A percentile compares a stretch with the other conserved stretches of the same genome.
phyloP scores from a whole-genome alignment of 2,329 filamentous ascomycete genomes.

The Lecanicillium sp. region DNA sequence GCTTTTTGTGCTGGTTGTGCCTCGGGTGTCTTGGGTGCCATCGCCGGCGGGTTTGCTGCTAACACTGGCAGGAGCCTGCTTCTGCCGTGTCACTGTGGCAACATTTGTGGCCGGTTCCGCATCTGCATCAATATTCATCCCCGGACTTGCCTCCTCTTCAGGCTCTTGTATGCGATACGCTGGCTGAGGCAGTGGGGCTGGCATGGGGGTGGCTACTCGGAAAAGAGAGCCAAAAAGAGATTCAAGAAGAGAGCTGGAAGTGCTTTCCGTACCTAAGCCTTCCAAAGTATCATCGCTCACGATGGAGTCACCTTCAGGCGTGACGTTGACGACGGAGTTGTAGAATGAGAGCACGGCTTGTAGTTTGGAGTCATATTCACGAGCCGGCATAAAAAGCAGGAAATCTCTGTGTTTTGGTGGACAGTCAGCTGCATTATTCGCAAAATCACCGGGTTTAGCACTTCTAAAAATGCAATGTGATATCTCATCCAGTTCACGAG shows the following conservation, averaged over 20 bases:
- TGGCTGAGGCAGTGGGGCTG: conserved; percentile 18
- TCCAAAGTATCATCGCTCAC: conserved; percentile 86
- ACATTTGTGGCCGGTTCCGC: conserved; percentile 7
- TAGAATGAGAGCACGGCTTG: conserved; percentile 86
- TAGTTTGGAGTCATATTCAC: conserved; percentile 59
- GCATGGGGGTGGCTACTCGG: conserved; percentile 50
- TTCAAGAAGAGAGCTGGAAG: conserved; percentile 50
- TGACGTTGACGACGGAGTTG: conserved; percentile 79
- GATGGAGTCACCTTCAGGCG: conserved; percentile 86
- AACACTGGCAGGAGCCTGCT: conserved; percentile 8
- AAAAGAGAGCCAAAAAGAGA: conserved; percentile 70
- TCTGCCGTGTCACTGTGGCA: conserved; percentile 16
- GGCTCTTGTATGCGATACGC: conserved; percentile 9
- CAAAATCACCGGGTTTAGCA: conserved; percentile 1
- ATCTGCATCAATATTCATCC: no score
- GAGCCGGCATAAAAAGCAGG: conserved; percentile 72
- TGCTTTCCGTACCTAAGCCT: conserved; percentile 81
- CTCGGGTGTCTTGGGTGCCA: conserved; percentile 22
- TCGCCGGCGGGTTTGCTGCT: conserved; percentile 15
- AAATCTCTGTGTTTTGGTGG: conserved; percentile 60
- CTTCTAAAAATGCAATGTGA: not conserved
- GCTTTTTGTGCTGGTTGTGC: not conserved
- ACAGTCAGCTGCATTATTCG: conserved; percentile 2
- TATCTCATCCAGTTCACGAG: no score
- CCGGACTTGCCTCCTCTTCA: no score